Evolutionary conservation across 2,329 filamentous ascomycete genomes (phyloP).

Genomic region (Exophiala sp.): DNA sequence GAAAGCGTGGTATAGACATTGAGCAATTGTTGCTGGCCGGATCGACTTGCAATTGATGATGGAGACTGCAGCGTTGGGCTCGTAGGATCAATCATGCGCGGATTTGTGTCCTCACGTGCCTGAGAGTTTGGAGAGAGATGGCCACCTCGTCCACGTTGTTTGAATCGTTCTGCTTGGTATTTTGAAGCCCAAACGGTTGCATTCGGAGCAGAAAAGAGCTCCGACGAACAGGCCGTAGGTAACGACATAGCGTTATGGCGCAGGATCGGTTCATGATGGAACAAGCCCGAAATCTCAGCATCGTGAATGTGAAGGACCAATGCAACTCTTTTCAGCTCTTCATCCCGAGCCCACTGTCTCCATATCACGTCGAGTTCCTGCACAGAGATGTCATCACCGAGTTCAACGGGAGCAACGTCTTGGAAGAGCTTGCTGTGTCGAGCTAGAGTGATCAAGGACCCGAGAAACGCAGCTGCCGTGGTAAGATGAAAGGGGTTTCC

Average conservation of each 20-base stretch:
- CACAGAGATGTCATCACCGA: slow-evolving; percentile 3
- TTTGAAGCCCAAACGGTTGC: slow-evolving; percentile 10
- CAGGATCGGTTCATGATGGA: slow-evolving; percentile 18
- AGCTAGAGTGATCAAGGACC: slow-evolving; percentile 12
- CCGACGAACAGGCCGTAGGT: slow-evolving; percentile 9
- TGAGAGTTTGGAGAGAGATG: neutral
- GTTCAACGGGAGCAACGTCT: neutral
- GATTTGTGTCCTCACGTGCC: too few relatives aligned
- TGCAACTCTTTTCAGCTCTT: slow-evolving; percentile 14
- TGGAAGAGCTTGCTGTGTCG: slow-evolving; percentile 9
- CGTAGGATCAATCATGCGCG: too few relatives aligned
- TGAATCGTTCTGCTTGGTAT: neutral
- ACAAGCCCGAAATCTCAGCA: slow-evolving; percentile 14
- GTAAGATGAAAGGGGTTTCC: slow-evolving; percentile 10
- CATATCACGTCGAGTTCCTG: slow-evolving; percentile 7
- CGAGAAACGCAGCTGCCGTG: slow-evolving; percentile 13
- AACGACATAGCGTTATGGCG: slow-evolving; percentile 10
- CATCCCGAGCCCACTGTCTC: slow-evolving; percentile 11
- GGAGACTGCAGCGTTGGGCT: neutral
- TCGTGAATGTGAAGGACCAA: slow-evolving; percentile 10
- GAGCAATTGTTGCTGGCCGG: slow-evolving; percentile 2
- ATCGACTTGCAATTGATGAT: neutral
- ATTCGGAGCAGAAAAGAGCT: slow-evolving; percentile 14
- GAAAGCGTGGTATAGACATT: slow-evolving; percentile 13
- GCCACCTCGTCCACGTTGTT: neutral